Base-by-base conservation (phyloP, 768 basidiomycete species). In the Psilocybe azurescens region DNA sequence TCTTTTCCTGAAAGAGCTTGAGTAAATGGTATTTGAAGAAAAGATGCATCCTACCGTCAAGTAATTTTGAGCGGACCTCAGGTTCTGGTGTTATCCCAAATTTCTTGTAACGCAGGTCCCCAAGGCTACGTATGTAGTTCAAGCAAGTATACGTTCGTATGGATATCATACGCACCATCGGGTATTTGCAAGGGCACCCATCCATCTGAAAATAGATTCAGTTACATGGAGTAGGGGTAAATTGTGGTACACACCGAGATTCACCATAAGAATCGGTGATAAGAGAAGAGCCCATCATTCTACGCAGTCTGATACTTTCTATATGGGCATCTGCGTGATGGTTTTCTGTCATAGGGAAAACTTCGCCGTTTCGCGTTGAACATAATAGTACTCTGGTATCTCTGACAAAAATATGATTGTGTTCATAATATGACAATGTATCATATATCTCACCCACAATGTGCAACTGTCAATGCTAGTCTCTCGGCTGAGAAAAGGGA, bases 221-320 rank as follows among this genome's bases (percentile, higher is more conserved):
- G 29, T 48, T 7, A 38, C 36, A 28, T 39, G 30, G 20, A 9
- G 39, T 46, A 53, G 20, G 16, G 18, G 58, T 18, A 13, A 3
- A 33, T 28, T 14, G 16, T 6, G 20, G 6, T 48, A 29, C 8
- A 50, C 8, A 93, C 87, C 96, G 81, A 32, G 89, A 86, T 81
- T 99, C 96, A 6, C 97, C 96, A 69, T 93, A 99, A 5, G 94
- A 95, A 72, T 99, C 97, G 2, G 93, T 93, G 48, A 97, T 91
- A 29, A 97, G 75, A 3, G 92, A 90, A 8, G 90, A 89, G 10
- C 95, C 91, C 87, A 93, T 95, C 87, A 95, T 92, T 57, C 92
- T 84, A 33, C 96, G 85, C 57, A 99, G 77, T 48, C 97, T 83
- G 48, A 87, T 88, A 32, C 92, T 86, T 73, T 99, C 97, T 9